A percentile compares a stretch with the other conserved stretches of the same genome.
Conservation (phyloP, 2,329 filamentous ascomycete species). For the Phoma sp. region DNA sequence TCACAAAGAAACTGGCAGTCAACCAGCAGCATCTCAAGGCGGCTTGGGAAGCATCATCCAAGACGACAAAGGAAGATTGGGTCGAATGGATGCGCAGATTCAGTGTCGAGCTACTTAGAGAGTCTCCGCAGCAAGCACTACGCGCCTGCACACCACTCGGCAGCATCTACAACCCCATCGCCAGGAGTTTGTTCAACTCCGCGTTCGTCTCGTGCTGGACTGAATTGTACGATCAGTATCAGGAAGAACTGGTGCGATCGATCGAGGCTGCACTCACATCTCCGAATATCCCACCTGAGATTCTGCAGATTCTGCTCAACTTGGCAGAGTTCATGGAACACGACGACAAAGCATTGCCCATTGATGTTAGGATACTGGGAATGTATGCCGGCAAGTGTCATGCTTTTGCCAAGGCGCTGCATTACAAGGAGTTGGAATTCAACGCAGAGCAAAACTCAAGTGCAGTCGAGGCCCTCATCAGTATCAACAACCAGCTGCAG, state of each 20-base stretch:
- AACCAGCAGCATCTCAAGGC: conserved; percentile 97
- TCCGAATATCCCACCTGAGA: conserved; percentile 92
- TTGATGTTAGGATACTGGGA: conserved; percentile 93
- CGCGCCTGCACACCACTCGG: conserved; percentile 91
- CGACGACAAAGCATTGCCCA: conserved; percentile 96
- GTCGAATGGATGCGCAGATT: conserved; percentile 98
- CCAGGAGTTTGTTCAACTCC: conserved; percentile 95
- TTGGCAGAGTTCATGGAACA: conserved; percentile 99
- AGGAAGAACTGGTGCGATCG: conserved; percentile 93
- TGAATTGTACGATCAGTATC: conserved; percentile 94
- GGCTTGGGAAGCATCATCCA: conserved; percentile 96
- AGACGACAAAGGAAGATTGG: conserved; percentile 98
- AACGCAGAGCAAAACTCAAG: conserved; percentile 95
- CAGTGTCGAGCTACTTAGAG: conserved; percentile 91
- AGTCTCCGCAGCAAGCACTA: conserved; percentile 94
- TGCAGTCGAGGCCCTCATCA: conserved; percentile 95
- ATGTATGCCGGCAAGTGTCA: conserved; percentile 96
- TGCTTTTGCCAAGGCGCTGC: conserved; percentile 95
- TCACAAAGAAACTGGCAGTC: conserved; percentile 92
- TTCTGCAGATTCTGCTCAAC: conserved; percentile 92
- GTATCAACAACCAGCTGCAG: conserved; percentile 98
- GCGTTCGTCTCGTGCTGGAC: conserved; percentile 99
- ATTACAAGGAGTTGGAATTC: conserved; percentile 99
- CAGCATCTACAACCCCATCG: conserved; percentile 88
- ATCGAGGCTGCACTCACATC: conserved; percentile 96